Evolutionary conservation across 768 basidiomycete species (phyloP).

Genomic region (Russula virescens): DNA sequence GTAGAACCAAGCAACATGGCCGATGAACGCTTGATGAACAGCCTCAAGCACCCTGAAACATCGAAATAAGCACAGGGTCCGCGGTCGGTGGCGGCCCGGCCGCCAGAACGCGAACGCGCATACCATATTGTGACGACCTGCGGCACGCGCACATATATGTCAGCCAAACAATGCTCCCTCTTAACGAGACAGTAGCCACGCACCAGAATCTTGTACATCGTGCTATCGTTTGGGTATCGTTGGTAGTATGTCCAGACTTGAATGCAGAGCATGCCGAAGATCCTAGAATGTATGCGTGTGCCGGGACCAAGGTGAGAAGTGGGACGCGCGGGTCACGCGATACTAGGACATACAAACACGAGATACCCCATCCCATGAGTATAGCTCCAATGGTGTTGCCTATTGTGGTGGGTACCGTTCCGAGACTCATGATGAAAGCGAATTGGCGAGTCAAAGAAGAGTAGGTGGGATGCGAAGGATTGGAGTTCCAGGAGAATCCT

Average conservation of each 20-base stretch:
- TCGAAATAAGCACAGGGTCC: too few relatives aligned
- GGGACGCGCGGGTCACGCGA: not conserved
- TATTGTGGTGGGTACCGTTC: not conserved
- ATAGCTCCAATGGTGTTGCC: slow-evolving; percentile 22
- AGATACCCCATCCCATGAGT: slow-evolving; percentile 21
- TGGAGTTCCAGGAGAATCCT: not conserved
- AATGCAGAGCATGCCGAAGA: slow-evolving; percentile 23
- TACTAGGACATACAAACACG: slow-evolving; percentile 16
- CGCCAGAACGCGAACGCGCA: too few relatives aligned
- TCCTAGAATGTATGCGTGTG: not conserved
- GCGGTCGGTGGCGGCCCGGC: too few relatives aligned
- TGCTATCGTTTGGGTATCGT: slow-evolving; percentile 21
- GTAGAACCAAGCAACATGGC: slow-evolving; percentile 19
- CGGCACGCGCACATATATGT: not conserved
- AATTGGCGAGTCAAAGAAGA: not conserved
- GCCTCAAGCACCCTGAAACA: slow-evolving; percentile 18
- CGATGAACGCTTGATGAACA: slow-evolving; percentile 20
- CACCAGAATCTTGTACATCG: slow-evolving; percentile 21
- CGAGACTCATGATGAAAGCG: slow-evolving; percentile 2
- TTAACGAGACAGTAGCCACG: not conserved
- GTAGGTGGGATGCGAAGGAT: not conserved
- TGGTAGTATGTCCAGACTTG: slow-evolving; percentile 21
- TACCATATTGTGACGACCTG: slow-evolving; percentile 21
- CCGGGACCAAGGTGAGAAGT: not conserved
- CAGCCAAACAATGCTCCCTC: not conserved